phyloP scores from a whole-genome alignment of 176 grass and related monocot genomes.

The Neostapfia colusana region DNA sequence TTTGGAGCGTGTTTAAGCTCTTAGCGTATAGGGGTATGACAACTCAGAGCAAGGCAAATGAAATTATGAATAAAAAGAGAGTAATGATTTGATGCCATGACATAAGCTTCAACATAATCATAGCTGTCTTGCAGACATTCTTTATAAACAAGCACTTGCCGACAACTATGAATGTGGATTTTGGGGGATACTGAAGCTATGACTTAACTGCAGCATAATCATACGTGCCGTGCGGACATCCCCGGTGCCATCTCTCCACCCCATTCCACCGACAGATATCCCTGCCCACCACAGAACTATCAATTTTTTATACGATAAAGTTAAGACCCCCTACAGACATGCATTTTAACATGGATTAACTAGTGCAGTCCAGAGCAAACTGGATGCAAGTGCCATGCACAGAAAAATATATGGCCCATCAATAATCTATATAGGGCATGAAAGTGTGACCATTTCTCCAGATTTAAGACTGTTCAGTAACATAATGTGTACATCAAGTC shows the following conservation, averaged over 20 bases:
- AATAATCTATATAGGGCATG: not conserved
- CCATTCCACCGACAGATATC: not conserved
- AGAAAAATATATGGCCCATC: not conserved
- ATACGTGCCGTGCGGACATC: not conserved
- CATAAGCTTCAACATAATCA: conserved; percentile 2
- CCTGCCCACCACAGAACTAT: not conserved
- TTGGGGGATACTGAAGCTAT: not conserved
- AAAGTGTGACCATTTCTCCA: not conserved
- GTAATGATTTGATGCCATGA: conserved; percentile 28
- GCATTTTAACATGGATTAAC: conserved; percentile 12
- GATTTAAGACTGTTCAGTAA: not conserved
- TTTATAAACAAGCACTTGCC: conserved; percentile 23
- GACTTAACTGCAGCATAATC: conserved; percentile 1
- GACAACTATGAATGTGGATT: not conserved
- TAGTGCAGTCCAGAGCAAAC: not conserved
- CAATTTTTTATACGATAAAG: not conserved
- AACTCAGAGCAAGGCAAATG: conserved; percentile 19
- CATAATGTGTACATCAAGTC: not conserved
- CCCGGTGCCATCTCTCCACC: not conserved
- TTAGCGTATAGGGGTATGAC: conserved; percentile 8
- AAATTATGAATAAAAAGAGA: conserved; percentile 30
- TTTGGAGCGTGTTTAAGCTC: conserved; percentile 16
- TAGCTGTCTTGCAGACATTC: not conserved
- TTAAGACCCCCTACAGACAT: not conserved
- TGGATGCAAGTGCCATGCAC: not conserved